A percentile compares a stretch with the other conserved stretches of the same genome.
Conservation (phyloP, 2,329 filamentous ascomycete genomes). For the Trichoderma atrobrunneum region DNA sequence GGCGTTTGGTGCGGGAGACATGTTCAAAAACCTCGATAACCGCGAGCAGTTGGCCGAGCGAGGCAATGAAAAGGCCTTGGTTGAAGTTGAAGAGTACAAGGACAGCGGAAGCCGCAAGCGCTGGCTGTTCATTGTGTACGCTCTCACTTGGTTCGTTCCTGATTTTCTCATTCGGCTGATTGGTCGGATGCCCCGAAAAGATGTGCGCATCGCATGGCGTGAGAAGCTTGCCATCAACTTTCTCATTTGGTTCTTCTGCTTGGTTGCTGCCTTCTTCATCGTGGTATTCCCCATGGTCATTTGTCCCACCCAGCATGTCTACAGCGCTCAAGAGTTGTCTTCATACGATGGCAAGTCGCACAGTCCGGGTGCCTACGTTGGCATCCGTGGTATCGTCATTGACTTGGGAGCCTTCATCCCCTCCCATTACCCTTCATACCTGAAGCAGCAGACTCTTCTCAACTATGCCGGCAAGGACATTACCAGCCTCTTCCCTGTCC, state of each 20-base stretch:
- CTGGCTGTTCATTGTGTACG: slow-evolving; percentile 81
- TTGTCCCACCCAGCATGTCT: slow-evolving; percentile 89
- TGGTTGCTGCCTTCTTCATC: slow-evolving; percentile 80
- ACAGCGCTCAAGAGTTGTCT: slow-evolving; percentile 71
- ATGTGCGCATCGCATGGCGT: slow-evolving; percentile 89
- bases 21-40: slow-evolving; percentile 97
- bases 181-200: slow-evolving; percentile 86
- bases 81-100: slow-evolving; percentile 82
- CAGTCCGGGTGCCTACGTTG: slow-evolving; percentile 60
- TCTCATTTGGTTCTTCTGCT: slow-evolving; percentile 88
- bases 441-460: slow-evolving; percentile 60
- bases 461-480: slow-evolving; percentile 86
- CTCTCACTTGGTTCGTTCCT: slow-evolving; percentile 83
- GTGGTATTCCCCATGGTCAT: slow-evolving; percentile 82
- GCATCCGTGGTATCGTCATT: slow-evolving; percentile 87
- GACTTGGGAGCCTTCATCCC: slow-evolving; percentile 72
- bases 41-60: slow-evolving; percentile 93
- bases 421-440: slow-evolving; percentile 65
- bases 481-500: slow-evolving; percentile 86
- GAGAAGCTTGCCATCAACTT: slow-evolving; percentile 98
- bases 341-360: slow-evolving; percentile 69
- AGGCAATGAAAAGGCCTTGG: slow-evolving; percentile 83
- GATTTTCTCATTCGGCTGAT: slow-evolving; percentile 75
- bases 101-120: slow-evolving; percentile 79
- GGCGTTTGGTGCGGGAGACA: slow-evolving; percentile 88